A percentile compares a stretch with the other conserved stretches of the same genome.
Conservation (phyloP, 2,329 filamentous ascomycete species). For the Ustulina deusta region DNA sequence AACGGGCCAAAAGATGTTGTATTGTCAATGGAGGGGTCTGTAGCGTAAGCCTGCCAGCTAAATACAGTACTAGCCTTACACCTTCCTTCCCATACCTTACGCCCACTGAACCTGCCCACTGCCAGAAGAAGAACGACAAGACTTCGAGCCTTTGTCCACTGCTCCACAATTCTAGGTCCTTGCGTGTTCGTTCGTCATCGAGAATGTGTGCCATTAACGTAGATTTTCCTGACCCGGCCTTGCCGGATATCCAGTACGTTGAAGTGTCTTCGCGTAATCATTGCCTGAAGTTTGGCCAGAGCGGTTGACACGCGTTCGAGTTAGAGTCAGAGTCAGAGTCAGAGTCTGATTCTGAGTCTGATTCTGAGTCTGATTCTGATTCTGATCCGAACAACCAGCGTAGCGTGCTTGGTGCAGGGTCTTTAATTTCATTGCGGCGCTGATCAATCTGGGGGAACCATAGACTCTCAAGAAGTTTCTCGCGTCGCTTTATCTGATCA, state of each 20-base stretch:
- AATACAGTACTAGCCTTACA: no score
- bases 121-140: conserved; percentile 39
- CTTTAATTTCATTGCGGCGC: conserved; percentile 26
- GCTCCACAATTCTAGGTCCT: conserved; percentile 20
- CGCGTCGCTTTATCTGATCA: neutral
- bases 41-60: no score
- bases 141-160: conserved; percentile 5
- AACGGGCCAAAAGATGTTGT: no score
- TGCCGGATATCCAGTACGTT: conserved; percentile 38
- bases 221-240: conserved; percentile 36
- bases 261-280: conserved; percentile 32
- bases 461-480: conserved; percentile 22
- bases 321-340: neutral
- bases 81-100: no score
- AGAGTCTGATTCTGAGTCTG: neutral
- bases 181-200: conserved; percentile 10
- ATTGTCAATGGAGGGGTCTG: no score
- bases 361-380: neutral
- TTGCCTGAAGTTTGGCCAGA: conserved; percentile 25
- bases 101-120: no score
- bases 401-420: conserved; percentile 26
- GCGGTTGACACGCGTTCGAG: neutral
- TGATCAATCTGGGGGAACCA: conserved; percentile 31
- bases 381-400: conserved; percentile 20
- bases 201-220: conserved; percentile 36